These are phyloP conservation scores for Aspergillus piperis DNA, from an alignment of 2,329 filamentous ascomycete species.

Conservation along the genomic window DNA sequence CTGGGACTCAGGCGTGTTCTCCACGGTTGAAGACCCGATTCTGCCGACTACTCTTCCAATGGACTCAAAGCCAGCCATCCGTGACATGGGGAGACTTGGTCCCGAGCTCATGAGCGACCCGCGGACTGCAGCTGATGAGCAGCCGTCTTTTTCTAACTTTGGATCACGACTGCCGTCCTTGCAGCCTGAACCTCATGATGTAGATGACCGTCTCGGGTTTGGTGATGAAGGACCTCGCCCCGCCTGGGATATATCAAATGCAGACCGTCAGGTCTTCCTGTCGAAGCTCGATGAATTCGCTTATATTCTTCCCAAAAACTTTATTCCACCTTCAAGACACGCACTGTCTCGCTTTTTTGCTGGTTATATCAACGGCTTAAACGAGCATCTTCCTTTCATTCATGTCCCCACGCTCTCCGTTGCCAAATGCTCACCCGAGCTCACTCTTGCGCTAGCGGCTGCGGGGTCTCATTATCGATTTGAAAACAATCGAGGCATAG, in stretches of 20 bases:
- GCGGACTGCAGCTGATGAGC: conserved; percentile 43
- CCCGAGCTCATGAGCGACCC: conserved; percentile 43
- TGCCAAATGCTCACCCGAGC: conserved; percentile 48
- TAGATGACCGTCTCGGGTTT: conserved; percentile 45
- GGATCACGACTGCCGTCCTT: conserved; percentile 51
- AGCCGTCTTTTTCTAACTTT: conserved; percentile 51
- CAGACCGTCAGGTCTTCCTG: conserved; percentile 48
- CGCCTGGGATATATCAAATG: conserved; percentile 51
- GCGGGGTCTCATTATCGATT: conserved; percentile 53
- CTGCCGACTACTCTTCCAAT: conserved; percentile 39
- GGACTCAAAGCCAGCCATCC: conserved; percentile 36
- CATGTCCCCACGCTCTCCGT: conserved; percentile 52
- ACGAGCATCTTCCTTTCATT: conserved; percentile 55
- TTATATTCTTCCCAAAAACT: conserved; percentile 48
- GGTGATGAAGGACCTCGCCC: conserved; percentile 46
- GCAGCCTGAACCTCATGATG: conserved; percentile 49
- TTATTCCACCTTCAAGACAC: conserved; percentile 52
- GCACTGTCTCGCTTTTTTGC: conserved; percentile 52
- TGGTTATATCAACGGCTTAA: conserved; percentile 54
- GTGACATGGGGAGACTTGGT: conserved; percentile 40
- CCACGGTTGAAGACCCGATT: conserved; percentile 43
- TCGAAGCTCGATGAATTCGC: conserved; percentile 49
- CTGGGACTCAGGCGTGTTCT: conserved; percentile 52
- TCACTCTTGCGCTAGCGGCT: conserved; percentile 54
- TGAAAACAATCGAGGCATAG: conserved; percentile 54